These are phyloP conservation scores for Exophiala phaeomuriformis DNA, from an alignment of 2,329 filamentous ascomycete genomes.

Conservation along the genomic window DNA sequence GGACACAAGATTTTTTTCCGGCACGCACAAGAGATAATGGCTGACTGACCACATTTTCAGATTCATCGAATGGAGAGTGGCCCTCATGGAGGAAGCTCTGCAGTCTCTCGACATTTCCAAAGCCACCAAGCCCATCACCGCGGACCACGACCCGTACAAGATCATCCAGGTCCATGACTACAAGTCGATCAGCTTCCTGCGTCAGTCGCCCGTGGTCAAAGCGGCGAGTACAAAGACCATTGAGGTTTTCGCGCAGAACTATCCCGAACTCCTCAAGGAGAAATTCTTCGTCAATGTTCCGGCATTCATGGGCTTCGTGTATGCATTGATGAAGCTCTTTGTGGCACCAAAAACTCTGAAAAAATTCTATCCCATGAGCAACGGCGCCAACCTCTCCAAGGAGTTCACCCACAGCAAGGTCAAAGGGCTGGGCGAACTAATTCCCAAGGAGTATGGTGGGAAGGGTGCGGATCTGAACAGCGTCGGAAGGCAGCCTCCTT, in stretches of 20 bases:
- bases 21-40: not conserved
- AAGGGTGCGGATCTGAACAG: conserved; percentile 49
- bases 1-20: conserved; percentile 20
- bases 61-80: conserved; percentile 83
- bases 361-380: conserved; percentile 72
- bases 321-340: conserved; percentile 66
- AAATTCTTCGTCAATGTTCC: conserved; percentile 98
- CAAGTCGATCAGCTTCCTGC: conserved; percentile 75
- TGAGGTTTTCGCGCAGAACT: conserved; percentile 68
- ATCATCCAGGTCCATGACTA: conserved; percentile 94
- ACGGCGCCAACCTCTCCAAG: conserved; percentile 60
- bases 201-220: conserved; percentile 69
- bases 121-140: conserved; percentile 63
- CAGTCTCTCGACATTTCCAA: conserved; percentile 62
- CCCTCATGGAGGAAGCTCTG: conserved; percentile 81
- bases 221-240: conserved; percentile 73
- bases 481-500: conserved; percentile 17
- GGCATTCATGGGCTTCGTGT: conserved; percentile 81
- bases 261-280: conserved; percentile 79
- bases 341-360: conserved; percentile 65
- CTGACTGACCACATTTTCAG: conserved; percentile 38
- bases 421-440: conserved; percentile 42
- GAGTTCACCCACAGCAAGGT: conserved; percentile 47
- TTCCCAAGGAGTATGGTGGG: conserved; percentile 76
- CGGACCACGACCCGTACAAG: conserved; percentile 74